Conservation (phyloP, 1,284 basidiomycete genomes). For the Stygiomarasmius scandens region DNA sequence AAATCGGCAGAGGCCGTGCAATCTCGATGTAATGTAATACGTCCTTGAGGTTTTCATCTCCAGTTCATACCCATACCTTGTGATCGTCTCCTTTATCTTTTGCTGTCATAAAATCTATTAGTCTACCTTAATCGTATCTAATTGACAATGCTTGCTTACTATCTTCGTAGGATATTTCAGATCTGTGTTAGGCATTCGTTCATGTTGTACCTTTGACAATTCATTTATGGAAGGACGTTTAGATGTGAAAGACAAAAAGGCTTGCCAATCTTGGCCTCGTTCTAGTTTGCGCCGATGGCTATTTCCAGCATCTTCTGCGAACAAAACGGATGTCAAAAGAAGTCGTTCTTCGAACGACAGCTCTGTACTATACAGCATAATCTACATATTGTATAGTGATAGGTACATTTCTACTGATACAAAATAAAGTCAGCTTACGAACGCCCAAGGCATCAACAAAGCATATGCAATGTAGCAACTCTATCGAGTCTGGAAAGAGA, state of each 20-base stretch:
- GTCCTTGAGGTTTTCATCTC: not conserved
- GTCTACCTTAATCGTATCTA: not conserved
- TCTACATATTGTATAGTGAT: not conserved
- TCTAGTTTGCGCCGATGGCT: not conserved
- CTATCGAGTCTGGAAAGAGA: too few species aligned
- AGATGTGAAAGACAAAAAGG: too few species aligned
- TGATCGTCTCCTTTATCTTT: not conserved
- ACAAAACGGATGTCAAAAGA: not conserved
- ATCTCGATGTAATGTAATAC: slow-evolving; percentile 69
- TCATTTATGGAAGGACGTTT: not conserved
- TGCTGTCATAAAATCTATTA: not conserved
- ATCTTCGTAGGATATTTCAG: not conserved
- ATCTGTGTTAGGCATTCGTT: not conserved
- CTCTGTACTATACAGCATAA: not conserved
- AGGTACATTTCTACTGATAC: not conserved
- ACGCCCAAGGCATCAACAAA: too few species aligned
- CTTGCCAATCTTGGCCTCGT: too few species aligned
- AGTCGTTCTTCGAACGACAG: not conserved
- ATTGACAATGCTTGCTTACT: not conserved
- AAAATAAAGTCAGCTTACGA: not conserved
- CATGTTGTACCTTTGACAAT: not conserved
- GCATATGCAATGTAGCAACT: not conserved
- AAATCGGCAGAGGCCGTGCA: slow-evolving; percentile 67
- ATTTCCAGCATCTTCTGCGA: not conserved
- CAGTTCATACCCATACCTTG: slow-evolving; percentile 6